Evolutionary conservation across 176 grass and related monocot genomes (phyloP).

Genomic region (Typha latifolia): DNA sequence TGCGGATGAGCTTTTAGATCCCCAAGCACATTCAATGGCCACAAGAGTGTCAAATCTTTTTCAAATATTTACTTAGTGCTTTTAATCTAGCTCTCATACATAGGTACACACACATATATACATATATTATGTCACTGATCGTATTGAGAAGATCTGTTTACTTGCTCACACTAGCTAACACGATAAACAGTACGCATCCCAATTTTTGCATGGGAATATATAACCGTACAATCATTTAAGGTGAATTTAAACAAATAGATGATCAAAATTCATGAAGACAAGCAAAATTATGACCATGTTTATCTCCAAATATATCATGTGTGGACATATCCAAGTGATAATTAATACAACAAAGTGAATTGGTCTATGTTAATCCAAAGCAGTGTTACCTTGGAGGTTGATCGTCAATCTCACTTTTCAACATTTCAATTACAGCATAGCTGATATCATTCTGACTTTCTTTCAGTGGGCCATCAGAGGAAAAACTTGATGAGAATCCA

Average conservation of each 20-base stretch:
- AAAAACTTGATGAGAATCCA: slow-evolving; percentile 34
- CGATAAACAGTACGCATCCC: too few species aligned
- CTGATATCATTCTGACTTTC: slow-evolving; percentile 42
- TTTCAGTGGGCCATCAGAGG: slow-evolving; percentile 32
- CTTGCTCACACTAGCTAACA: too few species aligned
- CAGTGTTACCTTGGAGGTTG: slow-evolving; percentile 60
- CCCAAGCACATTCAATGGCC: too few species aligned
- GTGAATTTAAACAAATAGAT: neutral
- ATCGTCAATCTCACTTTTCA: slow-evolving; percentile 40
- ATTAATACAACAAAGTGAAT: neutral
- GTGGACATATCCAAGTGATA: neutral
- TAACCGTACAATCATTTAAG: neutral
- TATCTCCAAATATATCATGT: neutral
- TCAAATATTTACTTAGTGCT: too few species aligned
- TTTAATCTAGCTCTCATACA: neutral
- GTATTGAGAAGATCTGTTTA: too few species aligned
- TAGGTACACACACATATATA: neutral
- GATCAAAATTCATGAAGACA: neutral
- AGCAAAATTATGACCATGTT: neutral
- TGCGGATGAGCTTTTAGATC: too few species aligned
- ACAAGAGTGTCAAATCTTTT: too few species aligned
- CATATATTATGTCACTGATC: neutral
- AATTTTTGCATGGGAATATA: neutral
- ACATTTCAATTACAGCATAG: slow-evolving; percentile 42
- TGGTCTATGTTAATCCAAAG: neutral